Conservation (phyloP, 1,284 basidiomycete species). For the Porodaedalea pini region DNA sequence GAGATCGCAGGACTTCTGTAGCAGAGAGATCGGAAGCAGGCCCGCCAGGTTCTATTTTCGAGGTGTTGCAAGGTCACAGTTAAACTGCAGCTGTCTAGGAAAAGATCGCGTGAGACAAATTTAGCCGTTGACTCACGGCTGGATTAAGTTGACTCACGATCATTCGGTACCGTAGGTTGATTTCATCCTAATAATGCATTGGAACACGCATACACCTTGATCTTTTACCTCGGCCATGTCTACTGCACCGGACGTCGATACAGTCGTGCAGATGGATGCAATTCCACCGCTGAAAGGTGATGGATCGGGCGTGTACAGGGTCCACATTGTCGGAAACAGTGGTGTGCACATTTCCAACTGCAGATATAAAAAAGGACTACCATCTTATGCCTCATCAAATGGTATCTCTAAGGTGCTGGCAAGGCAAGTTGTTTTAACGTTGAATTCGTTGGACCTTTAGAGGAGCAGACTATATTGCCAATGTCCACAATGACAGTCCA, state of each 20-base stretch:
- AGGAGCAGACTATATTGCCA: neutral
- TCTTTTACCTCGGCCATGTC: neutral
- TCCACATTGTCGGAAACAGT: constrained; percentile 53
- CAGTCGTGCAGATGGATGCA: neutral
- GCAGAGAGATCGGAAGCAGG: too few relatives aligned
- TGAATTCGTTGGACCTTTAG: neutral
- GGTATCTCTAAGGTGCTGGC: constrained; percentile 35
- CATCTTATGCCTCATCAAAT: neutral
- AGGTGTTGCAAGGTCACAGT: too few relatives aligned
- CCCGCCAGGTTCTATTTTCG: too few relatives aligned
- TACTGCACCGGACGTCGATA: neutral
- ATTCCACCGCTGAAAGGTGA: constrained; percentile 46
- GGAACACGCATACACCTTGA: too few relatives aligned
- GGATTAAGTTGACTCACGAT: too few relatives aligned
- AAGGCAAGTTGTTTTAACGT: constrained; percentile 40
- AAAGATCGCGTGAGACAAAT: too few relatives aligned
- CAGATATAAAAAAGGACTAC: too few relatives aligned
- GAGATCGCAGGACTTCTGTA: too few relatives aligned
- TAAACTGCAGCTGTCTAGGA: too few relatives aligned
- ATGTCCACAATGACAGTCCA: constrained; percentile 39
- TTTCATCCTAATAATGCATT: too few relatives aligned
- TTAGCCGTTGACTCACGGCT: too few relatives aligned
- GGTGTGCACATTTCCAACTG: constrained; percentile 32
- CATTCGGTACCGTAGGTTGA: too few relatives aligned
- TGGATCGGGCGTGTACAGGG: constrained; percentile 41